Conservation (phyloP, 1,139 yeast genomes). For the Candida sp. region DNA sequence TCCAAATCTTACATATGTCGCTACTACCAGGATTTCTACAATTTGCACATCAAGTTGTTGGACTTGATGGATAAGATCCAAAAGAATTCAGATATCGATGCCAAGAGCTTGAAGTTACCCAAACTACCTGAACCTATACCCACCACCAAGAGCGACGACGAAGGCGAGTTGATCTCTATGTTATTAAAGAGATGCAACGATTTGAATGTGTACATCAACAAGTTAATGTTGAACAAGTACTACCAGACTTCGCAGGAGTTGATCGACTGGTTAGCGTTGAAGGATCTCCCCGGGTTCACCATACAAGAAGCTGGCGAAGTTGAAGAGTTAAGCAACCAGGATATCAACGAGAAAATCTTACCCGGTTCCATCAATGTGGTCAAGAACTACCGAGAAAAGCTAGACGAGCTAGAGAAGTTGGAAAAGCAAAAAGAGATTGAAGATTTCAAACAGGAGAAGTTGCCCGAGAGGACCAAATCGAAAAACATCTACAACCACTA, state of each 20-base stretch:
- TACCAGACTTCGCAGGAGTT: slow-evolving; percentile 31
- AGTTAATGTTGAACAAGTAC: slow-evolving; percentile 27
- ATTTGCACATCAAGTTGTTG: slow-evolving; percentile 34
- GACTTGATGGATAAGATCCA: slow-evolving; percentile 10
- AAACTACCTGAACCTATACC: slow-evolving; percentile 50
- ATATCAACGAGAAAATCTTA: slow-evolving; percentile 27
- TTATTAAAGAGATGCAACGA: slow-evolving; percentile 39
- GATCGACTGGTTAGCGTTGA: slow-evolving; percentile 36
- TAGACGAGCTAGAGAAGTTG: slow-evolving; percentile 14
- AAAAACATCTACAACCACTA: slow-evolving; percentile 24
- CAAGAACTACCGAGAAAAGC: slow-evolving; percentile 15
- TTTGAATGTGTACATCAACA: slow-evolving; percentile 41
- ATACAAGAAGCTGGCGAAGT: slow-evolving; percentile 3
- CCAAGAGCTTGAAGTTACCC: slow-evolving; percentile 29
- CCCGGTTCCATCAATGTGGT: slow-evolving; percentile 30
- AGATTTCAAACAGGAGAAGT: slow-evolving; percentile 6
- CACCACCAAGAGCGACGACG: slow-evolving; percentile 11
- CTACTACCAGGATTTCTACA: slow-evolving; percentile 49
- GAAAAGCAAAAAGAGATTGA: slow-evolving; percentile 11
- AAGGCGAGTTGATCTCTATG: slow-evolving; percentile 12
- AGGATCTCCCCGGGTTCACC: slow-evolving; percentile 26
- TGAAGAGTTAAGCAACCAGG: slow-evolving; percentile 18
- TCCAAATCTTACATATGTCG: slow-evolving; percentile 36
- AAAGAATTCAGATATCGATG: not conserved
- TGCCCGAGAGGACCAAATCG: slow-evolving; percentile 20